phyloP scores from a whole-genome alignment of 2,329 filamentous ascomycete genomes.

The Colletotrichum sp. region DNA sequence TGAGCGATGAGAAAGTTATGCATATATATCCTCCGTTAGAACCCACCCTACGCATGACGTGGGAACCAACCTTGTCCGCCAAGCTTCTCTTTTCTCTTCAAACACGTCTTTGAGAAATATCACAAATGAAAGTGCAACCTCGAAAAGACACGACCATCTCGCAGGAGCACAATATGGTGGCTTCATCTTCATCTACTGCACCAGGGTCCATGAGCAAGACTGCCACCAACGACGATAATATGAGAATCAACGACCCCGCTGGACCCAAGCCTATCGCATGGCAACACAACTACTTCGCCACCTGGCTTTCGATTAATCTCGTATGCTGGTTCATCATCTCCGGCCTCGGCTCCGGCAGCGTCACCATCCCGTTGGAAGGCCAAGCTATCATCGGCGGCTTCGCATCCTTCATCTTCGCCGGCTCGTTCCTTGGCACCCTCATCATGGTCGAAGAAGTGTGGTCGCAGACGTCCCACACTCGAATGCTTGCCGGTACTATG shows the following conservation, averaged over 20 bases:
- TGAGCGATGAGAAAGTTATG: neutral
- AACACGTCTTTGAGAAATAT: neutral
- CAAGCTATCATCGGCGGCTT: neutral
- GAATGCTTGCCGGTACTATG: neutral
- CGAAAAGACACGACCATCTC: neutral
- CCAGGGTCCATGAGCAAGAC: neutral
- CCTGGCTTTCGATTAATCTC: neutral
- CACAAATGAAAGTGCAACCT: neutral
- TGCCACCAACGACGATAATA: neutral
- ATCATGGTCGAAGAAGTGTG: neutral
- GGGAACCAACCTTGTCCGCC: neutral
- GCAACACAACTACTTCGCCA: neutral
- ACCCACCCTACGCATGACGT: neutral
- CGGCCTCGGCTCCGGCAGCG: neutral
- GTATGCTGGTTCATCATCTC: neutral
- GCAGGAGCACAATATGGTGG: neutral
- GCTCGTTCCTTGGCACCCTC: neutral
- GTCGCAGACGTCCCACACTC: neutral
- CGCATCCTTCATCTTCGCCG: neutral
- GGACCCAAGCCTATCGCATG: neutral
- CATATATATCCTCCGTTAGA: neutral
- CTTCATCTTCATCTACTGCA: neutral
- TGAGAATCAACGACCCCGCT: neutral
- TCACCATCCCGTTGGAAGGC: neutral
- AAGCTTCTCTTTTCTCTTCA: neutral